A percentile compares a stretch with the other conserved stretches of the same genome.
Evolutionary conservation across 208 protist genomes (phyloP).

Genomic region (Acanthamoeba culbertsoni): DNA sequence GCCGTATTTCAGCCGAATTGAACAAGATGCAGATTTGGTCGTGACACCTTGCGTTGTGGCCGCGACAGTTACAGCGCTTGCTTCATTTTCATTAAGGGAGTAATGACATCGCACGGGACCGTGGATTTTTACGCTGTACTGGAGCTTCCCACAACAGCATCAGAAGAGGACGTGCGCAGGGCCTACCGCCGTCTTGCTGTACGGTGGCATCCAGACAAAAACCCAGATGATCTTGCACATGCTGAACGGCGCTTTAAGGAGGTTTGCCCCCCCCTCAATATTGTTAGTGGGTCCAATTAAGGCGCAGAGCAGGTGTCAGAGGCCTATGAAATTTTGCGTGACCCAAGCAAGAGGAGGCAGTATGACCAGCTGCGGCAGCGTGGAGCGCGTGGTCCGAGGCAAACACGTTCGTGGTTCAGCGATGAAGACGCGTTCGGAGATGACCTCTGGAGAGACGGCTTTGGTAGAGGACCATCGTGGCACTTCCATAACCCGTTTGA

Average conservation of each 20-base stretch:
- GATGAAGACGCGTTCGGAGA: background rate
- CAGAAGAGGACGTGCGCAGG: constrained; percentile 67
- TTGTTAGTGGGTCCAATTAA: too few relatives aligned
- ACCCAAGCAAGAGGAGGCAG: background rate
- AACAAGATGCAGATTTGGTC: too few relatives aligned
- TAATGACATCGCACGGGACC: too few relatives aligned
- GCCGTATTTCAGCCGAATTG: background rate
- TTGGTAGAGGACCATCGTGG: background rate
- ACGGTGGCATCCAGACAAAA: constrained; percentile 73
- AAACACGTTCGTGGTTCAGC: too few relatives aligned
- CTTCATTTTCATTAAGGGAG: too few relatives aligned
- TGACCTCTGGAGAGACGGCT: background rate
- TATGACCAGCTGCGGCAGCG: background rate
- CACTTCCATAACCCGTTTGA: background rate
- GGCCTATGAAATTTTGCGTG: background rate
- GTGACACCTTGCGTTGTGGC: too few relatives aligned
- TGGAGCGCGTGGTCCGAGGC: background rate
- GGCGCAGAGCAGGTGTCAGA: background rate
- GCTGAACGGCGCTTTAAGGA: constrained; percentile 73
- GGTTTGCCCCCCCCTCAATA: background rate
- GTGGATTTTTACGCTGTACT: background rate
- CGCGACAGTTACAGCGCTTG: too few relatives aligned
- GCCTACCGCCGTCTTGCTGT: constrained; percentile 66
- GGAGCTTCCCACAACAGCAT: constrained; percentile 53
- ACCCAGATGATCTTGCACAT: constrained; percentile 30